A percentile compares a stretch with the other conserved stretches of the same genome.
These are phyloP conservation scores for Soucietia sequanensis DNA, from an alignment of 805 yeast species.

Conservation along the genomic window DNA sequence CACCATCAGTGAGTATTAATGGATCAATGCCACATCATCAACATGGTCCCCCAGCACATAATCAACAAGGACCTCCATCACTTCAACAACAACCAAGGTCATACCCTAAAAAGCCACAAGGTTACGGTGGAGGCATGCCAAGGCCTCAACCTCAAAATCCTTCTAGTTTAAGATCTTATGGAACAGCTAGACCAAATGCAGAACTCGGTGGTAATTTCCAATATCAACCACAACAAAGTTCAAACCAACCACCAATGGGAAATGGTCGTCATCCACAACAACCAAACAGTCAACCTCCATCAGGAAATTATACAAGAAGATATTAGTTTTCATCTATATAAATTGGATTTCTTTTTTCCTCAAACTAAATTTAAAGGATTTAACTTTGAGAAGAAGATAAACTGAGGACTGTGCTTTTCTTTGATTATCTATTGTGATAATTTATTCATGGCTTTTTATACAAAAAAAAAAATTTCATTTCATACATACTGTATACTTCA, in stretches of 20 bases:
- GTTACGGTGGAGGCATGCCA: conserved; percentile 11
- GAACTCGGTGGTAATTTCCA: conserved; percentile 8
- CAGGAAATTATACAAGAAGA: conserved; percentile 5
- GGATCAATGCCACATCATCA: conserved; percentile 7
- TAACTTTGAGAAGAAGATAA: no score
- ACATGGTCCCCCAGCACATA: conserved; percentile 14
- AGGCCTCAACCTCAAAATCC: conserved; percentile 16
- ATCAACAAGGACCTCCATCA: conserved; percentile 9
- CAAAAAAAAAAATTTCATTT: no score
- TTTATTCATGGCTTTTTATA: no score
- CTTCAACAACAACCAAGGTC: conserved; percentile 11
- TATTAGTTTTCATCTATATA: background rate
- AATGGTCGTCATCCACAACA: conserved; percentile 14
- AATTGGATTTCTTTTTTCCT: no score
- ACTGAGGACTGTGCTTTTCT: no score
- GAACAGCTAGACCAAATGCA: no score
- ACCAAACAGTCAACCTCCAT: no score
- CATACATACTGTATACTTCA: no score
- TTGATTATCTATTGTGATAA: no score
- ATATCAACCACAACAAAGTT: conserved; percentile 5
- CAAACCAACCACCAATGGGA: conserved; percentile 12
- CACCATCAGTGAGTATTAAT: no score
- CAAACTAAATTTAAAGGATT: no score
- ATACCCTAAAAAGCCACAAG: conserved; percentile 8
- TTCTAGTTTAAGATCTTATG: conserved; percentile 15